phyloP scores from a whole-genome alignment of 306 rosid genomes.

The Vachellia pachyceras region DNA sequence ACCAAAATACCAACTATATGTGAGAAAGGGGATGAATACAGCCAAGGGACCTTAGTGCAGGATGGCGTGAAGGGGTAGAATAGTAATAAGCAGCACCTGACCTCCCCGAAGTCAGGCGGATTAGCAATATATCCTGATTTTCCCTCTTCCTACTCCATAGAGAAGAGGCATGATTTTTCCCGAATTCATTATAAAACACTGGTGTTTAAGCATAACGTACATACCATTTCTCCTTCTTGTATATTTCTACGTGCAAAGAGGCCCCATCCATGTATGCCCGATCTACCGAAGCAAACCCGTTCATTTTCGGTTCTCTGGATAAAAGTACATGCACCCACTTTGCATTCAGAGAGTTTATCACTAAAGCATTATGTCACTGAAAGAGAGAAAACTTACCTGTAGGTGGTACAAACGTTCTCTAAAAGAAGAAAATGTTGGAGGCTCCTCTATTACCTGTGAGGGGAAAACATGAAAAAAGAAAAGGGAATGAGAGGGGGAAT shows the following conservation, averaged over 20 bases:
- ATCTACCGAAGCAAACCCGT: slow-evolving; percentile 97
- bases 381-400: slow-evolving; percentile 66
- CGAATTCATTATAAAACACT: not conserved
- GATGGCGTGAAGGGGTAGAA: not conserved
- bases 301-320: slow-evolving; percentile 89
- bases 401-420: slow-evolving; percentile 88
- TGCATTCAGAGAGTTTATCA: slow-evolving; percentile 41
- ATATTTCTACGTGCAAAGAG: slow-evolving; percentile 90
- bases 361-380: slow-evolving; percentile 22
- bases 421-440: slow-evolving; percentile 80
- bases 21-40: not conserved
- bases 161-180: not conserved
- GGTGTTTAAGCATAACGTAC: slow-evolving; percentile 28
- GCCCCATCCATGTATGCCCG: slow-evolving; percentile 99
- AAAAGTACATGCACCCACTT: slow-evolving; percentile 36
- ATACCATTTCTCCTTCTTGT: slow-evolving; percentile 99
- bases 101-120: not conserved
- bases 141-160: not conserved
- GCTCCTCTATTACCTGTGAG: slow-evolving; percentile 66
- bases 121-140: not conserved
- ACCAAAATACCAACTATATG: not conserved
- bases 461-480: slow-evolving; percentile 4
- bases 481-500: not conserved
- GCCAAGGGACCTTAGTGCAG: not conserved
- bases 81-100: not conserved